Percentiles rank a stretch among this genome's conserved stretches.
These are phyloP conservation scores for Xylariomycetidae sp. DNA, from an alignment of 2,329 filamentous ascomycete genomes.

Conservation along the genomic window DNA sequence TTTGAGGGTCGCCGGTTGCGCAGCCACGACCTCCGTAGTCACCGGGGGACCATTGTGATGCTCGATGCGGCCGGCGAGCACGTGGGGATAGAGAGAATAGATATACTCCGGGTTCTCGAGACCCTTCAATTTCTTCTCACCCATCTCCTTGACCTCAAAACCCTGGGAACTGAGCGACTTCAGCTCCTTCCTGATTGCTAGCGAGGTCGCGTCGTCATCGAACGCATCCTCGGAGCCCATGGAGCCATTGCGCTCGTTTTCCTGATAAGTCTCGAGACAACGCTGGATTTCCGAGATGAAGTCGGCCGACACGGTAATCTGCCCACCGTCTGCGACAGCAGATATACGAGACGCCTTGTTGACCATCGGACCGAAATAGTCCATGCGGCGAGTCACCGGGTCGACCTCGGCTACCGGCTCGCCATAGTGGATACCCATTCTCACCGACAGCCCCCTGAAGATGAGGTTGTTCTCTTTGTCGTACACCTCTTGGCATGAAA, in stretches of 20 bases:
- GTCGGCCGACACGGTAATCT: conserved; percentile 94
- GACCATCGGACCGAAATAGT: conserved; percentile 99
- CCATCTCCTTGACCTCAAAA: conserved; percentile 95
- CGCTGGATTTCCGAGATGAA: conserved; percentile 95
- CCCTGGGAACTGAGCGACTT: conserved; percentile 83
- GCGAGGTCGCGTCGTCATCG: conserved; percentile 69
- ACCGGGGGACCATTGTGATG: conserved; percentile 51
- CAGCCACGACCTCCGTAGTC: conserved; percentile 32
- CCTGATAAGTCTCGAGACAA: conserved; percentile 83
- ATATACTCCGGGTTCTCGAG: conserved; percentile 95
- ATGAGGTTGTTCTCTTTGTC: conserved; percentile 86
- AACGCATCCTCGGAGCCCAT: conserved; percentile 69
- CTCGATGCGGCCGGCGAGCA: conserved; percentile 73
- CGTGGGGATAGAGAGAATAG: conserved; percentile 91
- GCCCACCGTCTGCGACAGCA: conserved; percentile 89
- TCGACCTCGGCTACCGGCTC: conserved; percentile 92
- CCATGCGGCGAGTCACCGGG: conserved; percentile 95
- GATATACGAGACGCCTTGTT: conserved; percentile 95
- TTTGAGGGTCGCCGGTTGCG: conserved; percentile 58
- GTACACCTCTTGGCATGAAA: conserved; percentile 74
- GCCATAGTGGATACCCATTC: conserved; percentile 97
- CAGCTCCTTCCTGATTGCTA: conserved; percentile 80
- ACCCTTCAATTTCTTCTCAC: conserved; percentile 91
- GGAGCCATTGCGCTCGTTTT: conserved; percentile 68
- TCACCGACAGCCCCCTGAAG: conserved; percentile 88